Evolutionary conservation across 2,329 filamentous ascomycete species (phyloP), one percentile per base, ranked within the genome.

Genomic region (Penicillium sp.): DNA sequence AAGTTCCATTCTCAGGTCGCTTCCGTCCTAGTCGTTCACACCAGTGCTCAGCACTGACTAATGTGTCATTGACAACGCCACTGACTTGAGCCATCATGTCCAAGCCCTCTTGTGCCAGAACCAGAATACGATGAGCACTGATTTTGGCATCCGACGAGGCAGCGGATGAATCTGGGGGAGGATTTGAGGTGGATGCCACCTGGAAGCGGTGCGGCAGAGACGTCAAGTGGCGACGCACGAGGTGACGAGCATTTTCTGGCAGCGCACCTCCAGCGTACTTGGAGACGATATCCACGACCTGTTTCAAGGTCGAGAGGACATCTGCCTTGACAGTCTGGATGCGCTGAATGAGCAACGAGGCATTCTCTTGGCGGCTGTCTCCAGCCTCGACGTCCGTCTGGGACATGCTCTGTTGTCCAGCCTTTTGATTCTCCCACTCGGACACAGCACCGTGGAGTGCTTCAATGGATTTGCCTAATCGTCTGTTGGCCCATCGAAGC

Each of bases 21-120:
- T 77, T 73, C 34, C 80, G 79, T 10, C 89, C 90, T 54, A 96
- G 79, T 18, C 87, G 81, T 55, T 92, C 88, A 60, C 93, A 90
- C 94, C 94, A 97, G 63, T 88, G 85, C 73, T 97, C 93, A 0
- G 94, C 94, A 64, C 89, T 94, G 51, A 89, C 83, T 49, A 97
- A 88, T 0, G 94, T 97, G 49, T 91, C 89, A 62, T 95, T 90
- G 8, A 97, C 82, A 2, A 97, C 90, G 5, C 87, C 86, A 39
- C 87, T 94, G 46, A 99, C 91, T 71, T 97, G 92, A 1, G 86
- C 83, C 81, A 97, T 92, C 88, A 97, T 96, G 63, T 97, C 92
- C 13, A 97, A 79, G 0, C 92, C 91, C 70, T 97, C 93, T 66
- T 88, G 89, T 6, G 93, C 93, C 48, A 97, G 84, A 1, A 94